Percentiles rank a stretch among this genome's conserved stretches.
phyloP scores from a whole-genome alignment of 495 filamentous ascomycete genomes.

The Penicillium ucsense region DNA sequence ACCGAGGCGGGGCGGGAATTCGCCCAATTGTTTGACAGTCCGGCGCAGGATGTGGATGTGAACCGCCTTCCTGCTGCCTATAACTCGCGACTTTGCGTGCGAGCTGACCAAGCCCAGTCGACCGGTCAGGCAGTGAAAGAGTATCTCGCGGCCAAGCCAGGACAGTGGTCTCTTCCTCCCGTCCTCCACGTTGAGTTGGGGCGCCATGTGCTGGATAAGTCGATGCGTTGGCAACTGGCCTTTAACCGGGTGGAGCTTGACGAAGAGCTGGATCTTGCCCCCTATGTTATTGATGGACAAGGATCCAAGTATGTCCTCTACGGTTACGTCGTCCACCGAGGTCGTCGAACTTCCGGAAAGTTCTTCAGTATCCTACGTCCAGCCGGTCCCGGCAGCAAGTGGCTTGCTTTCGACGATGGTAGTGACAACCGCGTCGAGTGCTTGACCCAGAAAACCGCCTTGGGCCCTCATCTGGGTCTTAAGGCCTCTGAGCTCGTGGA shows the following conservation, averaged over 20 bases:
- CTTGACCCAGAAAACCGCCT: constrained; percentile 47
- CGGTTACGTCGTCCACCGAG: constrained; percentile 53
- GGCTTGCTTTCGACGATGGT: constrained; percentile 51
- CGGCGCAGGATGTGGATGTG: constrained; percentile 6
- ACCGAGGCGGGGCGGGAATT: constrained; percentile 32
- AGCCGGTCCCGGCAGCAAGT: constrained; percentile 43
- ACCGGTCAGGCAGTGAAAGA: constrained; percentile 21
- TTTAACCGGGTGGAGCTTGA: constrained; percentile 47
- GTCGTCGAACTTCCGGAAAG: constrained; percentile 48
- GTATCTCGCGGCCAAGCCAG: constrained; percentile 26
- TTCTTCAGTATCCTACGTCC: constrained; percentile 55
- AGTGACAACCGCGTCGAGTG: constrained; percentile 46
- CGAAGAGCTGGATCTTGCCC: constrained; percentile 39
- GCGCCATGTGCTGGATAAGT: constrained; percentile 45
- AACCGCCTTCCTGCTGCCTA: constrained; percentile 30
- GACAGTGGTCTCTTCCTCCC: constrained; percentile 34
- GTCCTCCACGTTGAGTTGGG: constrained; percentile 51
- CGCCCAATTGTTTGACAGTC: constrained; percentile 38
- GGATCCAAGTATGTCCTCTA: constrained; percentile 46
- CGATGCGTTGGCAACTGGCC: constrained; percentile 47
- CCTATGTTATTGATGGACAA: constrained; percentile 23
- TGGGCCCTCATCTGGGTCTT: constrained; percentile 44
- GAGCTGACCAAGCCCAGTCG: constrained; percentile 26
- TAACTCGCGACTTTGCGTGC: constrained; percentile 32
- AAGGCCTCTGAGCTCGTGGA: constrained; percentile 25